Base-by-base conservation (phyloP, 495 filamentous ascomycete genomes). In the Arthonia radiata region DNA sequence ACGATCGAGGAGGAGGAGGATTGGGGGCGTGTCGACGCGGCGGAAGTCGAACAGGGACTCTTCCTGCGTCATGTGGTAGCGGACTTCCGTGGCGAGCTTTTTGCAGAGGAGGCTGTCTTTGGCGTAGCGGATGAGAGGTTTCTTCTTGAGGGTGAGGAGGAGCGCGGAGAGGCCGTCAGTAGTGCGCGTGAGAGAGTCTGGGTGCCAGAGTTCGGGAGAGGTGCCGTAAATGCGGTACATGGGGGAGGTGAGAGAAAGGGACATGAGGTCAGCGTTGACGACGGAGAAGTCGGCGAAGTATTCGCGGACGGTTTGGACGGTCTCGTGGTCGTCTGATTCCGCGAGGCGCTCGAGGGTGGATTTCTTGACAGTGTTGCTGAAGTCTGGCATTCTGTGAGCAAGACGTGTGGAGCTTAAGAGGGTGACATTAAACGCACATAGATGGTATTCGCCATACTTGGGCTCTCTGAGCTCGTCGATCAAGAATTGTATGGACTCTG, bases 41-140 rank as follows among this genome's bases (percentile, higher is more conserved):
- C 83, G 61, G 48, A 97, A 97, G 47, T 94, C 83, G 50, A 97
- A 97, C 17, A 97, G 55, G 38, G 91, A 80, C 37, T 94, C 86
- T 49, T 97, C 86, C 42, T 97, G 83, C 2, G 74, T 83, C 26
- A 94, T 71, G 33, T 73, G 68, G 46, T 94, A 94, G 35, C 80
- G 64, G 24, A 91, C 68, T 41, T 97, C 86, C 0, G 71, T 74
- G 6, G 82, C 89, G 13, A 97, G 55, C 44, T 94, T 94, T 49
- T 83, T 83, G 1, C 80, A 75, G 38, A 94, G 42, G 9, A 76
- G 40, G 47, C 89, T 94, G 40, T 75, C 91, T 51, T 75, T 92
- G 44, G 86, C 77, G 44, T 89, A 97, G 23, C 86, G 59, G 33
- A 97, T 89, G 40, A 94, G 49, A 2, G 89, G 82, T 41, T 80